These are phyloP conservation scores for Verbena officinalis DNA, from an alignment of 257 asterid species.

Conservation along the genomic window DNA sequence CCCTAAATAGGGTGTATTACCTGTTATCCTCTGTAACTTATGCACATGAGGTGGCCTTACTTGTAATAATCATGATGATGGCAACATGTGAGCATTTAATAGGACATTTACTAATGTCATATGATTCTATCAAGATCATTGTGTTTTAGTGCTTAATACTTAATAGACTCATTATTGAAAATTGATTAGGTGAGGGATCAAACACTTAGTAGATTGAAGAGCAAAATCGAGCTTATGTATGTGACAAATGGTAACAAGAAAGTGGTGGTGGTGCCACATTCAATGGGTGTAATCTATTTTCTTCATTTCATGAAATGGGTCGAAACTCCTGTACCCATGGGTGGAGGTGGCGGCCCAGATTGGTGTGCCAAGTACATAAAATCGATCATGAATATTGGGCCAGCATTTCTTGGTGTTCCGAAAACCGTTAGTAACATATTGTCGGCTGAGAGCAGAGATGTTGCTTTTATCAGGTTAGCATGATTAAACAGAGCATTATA, in stretches of 20 bases:
- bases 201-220: conserved; percentile 79
- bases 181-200: conserved; percentile 77
- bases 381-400: conserved; percentile 77
- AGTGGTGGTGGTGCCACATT: conserved; percentile 96
- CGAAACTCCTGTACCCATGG: conserved; percentile 73
- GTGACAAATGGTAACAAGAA: conserved; percentile 63
- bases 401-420: conserved; percentile 91
- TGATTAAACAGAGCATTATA: background rate
- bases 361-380: conserved; percentile 95
- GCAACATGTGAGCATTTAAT: too few species aligned
- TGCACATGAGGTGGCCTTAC: too few species aligned
- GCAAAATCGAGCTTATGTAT: conserved; percentile 89
- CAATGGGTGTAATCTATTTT: conserved; percentile 88
- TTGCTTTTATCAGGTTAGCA: conserved; percentile 75
- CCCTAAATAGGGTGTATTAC: too few species aligned
- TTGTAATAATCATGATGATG: too few species aligned
- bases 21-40: too few species aligned
- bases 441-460: conserved; percentile 89
- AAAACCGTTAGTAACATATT: conserved; percentile 63
- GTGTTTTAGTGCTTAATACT: background rate
- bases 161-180: conserved; percentile 1
- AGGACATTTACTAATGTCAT: too few species aligned
- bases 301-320: conserved; percentile 96
- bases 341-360: conserved; percentile 81
- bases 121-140: too few species aligned